phyloP scores from a whole-genome alignment of 2,329 filamentous ascomycete genomes.

The Aspergillus alliaceus region DNA sequence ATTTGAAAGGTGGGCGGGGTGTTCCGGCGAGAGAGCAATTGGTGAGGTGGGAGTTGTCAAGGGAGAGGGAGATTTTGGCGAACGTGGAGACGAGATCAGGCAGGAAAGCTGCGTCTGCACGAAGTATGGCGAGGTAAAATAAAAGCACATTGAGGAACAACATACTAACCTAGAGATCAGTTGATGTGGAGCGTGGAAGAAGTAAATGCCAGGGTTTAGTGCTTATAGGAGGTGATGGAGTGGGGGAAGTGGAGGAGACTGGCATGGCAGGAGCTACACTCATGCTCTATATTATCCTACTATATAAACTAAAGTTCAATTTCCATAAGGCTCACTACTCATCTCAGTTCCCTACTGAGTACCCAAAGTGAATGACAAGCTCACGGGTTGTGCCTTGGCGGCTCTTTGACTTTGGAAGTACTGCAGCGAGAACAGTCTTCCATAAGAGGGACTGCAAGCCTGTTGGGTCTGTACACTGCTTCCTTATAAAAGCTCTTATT shows the following conservation, averaged over 20 bases:
- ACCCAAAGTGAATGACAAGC: background rate
- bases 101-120: background rate
- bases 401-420: background rate
- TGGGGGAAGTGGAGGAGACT: too few species aligned
- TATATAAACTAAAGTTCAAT: too few species aligned
- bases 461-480: background rate
- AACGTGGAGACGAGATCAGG: background rate
- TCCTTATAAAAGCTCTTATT: background rate
- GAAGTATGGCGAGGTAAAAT: background rate
- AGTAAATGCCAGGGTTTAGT: too few species aligned
- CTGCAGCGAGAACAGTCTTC: background rate
- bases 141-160: background rate
- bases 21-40: constrained; percentile 22
- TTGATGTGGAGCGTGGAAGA: background rate
- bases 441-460: too few species aligned
- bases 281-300: too few species aligned
- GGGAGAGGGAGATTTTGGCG: background rate
- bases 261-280: too few species aligned
- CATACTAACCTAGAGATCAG: background rate
- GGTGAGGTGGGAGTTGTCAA: constrained; percentile 2
- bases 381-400: background rate
- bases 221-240: too few species aligned
- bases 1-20: constrained; percentile 30
- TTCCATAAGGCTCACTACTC: too few species aligned
- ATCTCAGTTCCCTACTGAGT: too few species aligned